Evolutionary conservation across 2,329 filamentous ascomycete species (phyloP), one percentile per base, ranked within the genome.

Genomic region (Calonectria fujianensis): DNA sequence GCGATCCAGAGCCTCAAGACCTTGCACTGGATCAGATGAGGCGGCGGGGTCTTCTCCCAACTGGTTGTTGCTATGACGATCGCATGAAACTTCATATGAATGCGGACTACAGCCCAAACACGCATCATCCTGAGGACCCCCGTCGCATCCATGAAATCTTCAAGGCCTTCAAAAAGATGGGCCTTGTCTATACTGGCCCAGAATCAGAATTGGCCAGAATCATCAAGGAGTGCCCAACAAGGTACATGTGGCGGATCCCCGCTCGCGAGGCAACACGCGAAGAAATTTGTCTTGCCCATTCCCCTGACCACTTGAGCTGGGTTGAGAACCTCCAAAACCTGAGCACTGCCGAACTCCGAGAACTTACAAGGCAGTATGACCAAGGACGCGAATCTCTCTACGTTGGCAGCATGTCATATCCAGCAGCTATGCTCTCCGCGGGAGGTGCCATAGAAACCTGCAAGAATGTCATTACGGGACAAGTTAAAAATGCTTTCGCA

Each of bases 1-100:
- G 80, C 18, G 83, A 84, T 18, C 81, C 83, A 1, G 84, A 84
- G 13, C 84, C 84, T 3, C 85, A 85, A 20, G 82, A 85, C 13
- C 80, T 87, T 3, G 84, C 84, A 9, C 79, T 83, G 2, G 85
- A 84, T 3, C 83, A 86, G 67, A 79, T 88, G 66, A 83, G 83
- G 18, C 85, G 86, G 72, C 87, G 85, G 48, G 88, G 88, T 2
- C 85, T 91, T 32, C 87, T 95, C 1, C 91, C 93, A 0, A 96
- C 94, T 0, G 95, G 95, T 4, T 92, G 94, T 75, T 96, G 95
- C 78, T 99, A 98, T 83, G 97, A 99, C 86, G 93, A 95, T 72
- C 92, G 96, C 39, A 99, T 99, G 97, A 95, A 97, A 75, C 94
- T 97, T 75, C 97, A 99, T 83, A 94, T 96, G 70, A 98, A 98